Conservation (phyloP, 2,329 filamentous ascomycete species). For the Davidsoniella neocaledoniae region DNA sequence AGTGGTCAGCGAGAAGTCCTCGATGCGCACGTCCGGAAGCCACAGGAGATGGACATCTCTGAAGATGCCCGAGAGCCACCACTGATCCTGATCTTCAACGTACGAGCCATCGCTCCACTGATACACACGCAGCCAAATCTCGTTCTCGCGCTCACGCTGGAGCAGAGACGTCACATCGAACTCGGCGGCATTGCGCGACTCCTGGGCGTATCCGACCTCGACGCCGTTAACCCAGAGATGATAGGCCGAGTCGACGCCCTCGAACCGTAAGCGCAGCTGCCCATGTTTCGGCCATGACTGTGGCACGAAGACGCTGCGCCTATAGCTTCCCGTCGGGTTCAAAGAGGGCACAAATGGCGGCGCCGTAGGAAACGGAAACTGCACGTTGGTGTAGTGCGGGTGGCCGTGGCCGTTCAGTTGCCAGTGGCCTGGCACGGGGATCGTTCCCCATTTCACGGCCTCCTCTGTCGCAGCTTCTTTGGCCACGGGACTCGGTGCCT, state of each 20-base stretch:
- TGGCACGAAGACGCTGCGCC: conserved; percentile 31
- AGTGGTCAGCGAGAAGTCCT: conserved; percentile 41
- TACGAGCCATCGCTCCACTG: conserved; percentile 58
- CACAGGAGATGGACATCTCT: conserved; percentile 49
- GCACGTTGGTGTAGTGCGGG: conserved; percentile 54
- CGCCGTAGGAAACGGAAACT: conserved; percentile 49
- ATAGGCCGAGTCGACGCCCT: conserved; percentile 58
- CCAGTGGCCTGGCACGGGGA: conserved; percentile 53
- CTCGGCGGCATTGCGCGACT: conserved; percentile 53
- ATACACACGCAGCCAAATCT: conserved; percentile 50
- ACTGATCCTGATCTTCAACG: conserved; percentile 56
- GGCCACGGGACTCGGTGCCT: conserved; percentile 18
- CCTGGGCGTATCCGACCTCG: conserved; percentile 55
- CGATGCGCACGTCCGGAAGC: conserved; percentile 36
- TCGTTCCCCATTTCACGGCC: conserved; percentile 25
- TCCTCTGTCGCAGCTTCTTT: neutral
- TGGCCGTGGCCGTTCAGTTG: conserved; percentile 50
- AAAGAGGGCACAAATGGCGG: conserved; percentile 44
- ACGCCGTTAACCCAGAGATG: conserved; percentile 54
- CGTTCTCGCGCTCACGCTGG: conserved; percentile 29
- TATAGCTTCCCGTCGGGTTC: conserved; percentile 52
- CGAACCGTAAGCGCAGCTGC: conserved; percentile 44
- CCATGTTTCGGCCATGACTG: conserved; percentile 36
- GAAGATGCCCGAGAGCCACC: conserved; percentile 53
- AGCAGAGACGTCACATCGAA: conserved; percentile 49